A percentile compares a stretch with the other conserved stretches of the same genome.
Evolutionary conservation across 371 early-diverging fungal species (phyloP).

Genomic region (Apophysomyces trapeziformis): DNA sequence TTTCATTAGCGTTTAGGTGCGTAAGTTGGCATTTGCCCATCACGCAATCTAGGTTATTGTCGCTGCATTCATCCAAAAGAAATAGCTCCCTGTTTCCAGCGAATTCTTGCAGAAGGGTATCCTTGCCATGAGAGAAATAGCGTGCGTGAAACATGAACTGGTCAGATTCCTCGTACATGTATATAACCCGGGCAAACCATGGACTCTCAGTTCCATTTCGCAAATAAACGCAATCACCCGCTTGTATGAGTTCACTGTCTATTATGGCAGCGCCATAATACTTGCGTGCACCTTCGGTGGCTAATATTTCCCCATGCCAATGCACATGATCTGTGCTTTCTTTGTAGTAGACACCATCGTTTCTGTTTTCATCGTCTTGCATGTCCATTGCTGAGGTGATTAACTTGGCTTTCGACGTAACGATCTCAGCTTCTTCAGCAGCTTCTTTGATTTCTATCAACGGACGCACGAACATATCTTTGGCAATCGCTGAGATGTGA

Average conservation of each 20-base stretch:
- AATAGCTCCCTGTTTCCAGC: slow-evolving; percentile 54
- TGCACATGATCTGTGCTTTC: slow-evolving; percentile 15
- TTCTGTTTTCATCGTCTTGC: background rate
- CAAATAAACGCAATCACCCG: slow-evolving; percentile 33
- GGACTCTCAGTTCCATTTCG: slow-evolving; percentile 25
- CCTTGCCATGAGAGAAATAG: slow-evolving; percentile 48
- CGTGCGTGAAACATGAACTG: slow-evolving; percentile 43
- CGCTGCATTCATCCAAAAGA: slow-evolving; percentile 49
- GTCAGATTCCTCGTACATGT: slow-evolving; percentile 27
- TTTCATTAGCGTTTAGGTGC: slow-evolving; percentile 29
- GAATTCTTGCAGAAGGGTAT: slow-evolving; percentile 54
- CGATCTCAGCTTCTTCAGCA: slow-evolving; percentile 17
- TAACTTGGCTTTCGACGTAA: background rate
- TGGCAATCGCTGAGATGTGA: slow-evolving; percentile 47
- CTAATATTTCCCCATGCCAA: slow-evolving; percentile 18
- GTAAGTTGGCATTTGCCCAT: slow-evolving; percentile 45
- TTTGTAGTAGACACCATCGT: slow-evolving; percentile 12
- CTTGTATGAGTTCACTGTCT: slow-evolving; percentile 24
- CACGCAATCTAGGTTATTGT: slow-evolving; percentile 34
- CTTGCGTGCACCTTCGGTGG: background rate
- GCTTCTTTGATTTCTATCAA: slow-evolving; percentile 37
- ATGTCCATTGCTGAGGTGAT: background rate
- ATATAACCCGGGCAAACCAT: slow-evolving; percentile 31
- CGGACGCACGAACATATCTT: slow-evolving; percentile 47
- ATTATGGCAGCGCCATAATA: slow-evolving; percentile 25